These are phyloP conservation scores for Aspergillus neotritici DNA, from an alignment of 2,329 filamentous ascomycete species.

Conservation along the genomic window DNA sequence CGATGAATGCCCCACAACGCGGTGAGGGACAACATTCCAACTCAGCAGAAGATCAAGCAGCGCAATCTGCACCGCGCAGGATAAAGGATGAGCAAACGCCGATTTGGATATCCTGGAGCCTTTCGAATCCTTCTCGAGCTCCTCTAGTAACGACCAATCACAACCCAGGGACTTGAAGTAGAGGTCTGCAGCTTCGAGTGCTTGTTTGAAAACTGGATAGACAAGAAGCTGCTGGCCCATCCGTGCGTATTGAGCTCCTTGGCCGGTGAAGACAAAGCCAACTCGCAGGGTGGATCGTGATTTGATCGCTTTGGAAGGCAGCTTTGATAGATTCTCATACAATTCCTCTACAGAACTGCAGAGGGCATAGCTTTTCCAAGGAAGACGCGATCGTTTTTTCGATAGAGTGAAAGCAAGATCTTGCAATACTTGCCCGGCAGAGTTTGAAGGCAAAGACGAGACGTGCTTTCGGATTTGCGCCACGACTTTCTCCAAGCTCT, in stretches of 20 bases:
- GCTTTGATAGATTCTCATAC: background rate
- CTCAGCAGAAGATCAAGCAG: slow-evolving; percentile 10
- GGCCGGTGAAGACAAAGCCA: slow-evolving; percentile 25
- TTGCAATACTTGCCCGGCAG: too few relatives aligned
- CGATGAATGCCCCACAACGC: background rate
- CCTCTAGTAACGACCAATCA: slow-evolving; percentile 2
- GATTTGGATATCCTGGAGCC: too few relatives aligned
- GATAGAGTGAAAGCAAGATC: too few relatives aligned
- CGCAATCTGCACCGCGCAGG: slow-evolving; percentile 18
- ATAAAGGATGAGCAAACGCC: background rate
- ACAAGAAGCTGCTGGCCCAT: slow-evolving; percentile 22
- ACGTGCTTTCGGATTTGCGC: too few relatives aligned
- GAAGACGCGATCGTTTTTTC: too few relatives aligned
- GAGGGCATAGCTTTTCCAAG: too few relatives aligned
- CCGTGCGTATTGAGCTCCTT: slow-evolving; percentile 25
- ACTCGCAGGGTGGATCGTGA: background rate
- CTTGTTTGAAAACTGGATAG: slow-evolving; percentile 5
- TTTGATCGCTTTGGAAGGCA: background rate
- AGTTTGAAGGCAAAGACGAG: too few relatives aligned
- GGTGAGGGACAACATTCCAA: background rate
- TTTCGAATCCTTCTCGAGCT: too few relatives aligned
- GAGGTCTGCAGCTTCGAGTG: slow-evolving; percentile 5
- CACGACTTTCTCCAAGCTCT: too few relatives aligned
- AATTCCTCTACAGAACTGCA: too few relatives aligned
- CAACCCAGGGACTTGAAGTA: background rate